These are phyloP conservation scores for Aureobasidium zeae DNA, from an alignment of 2,329 filamentous ascomycete species.

Conservation along the genomic window DNA sequence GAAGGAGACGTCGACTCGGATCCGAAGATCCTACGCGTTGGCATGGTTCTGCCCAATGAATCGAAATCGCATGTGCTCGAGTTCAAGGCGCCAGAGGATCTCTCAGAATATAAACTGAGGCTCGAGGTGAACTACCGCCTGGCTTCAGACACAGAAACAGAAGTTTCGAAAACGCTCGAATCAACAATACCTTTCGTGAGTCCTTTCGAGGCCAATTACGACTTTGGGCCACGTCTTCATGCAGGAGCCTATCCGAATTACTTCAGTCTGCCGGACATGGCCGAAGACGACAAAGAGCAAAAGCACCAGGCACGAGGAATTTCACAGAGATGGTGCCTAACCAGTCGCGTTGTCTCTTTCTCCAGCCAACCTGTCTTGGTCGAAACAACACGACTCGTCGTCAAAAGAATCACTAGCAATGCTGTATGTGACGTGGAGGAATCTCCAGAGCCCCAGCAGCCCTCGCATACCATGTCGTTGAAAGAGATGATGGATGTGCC, in stretches of 20 bases:
- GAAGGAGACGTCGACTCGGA: slow-evolving; percentile 14
- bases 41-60: not conserved
- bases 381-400: slow-evolving; percentile 55
- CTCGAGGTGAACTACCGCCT: slow-evolving; percentile 73
- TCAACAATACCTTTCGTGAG: slow-evolving; percentile 64
- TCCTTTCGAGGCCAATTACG: slow-evolving; percentile 88
- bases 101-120: slow-evolving; percentile 36
- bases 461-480: not conserved
- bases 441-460: not conserved
- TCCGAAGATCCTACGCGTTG: slow-evolving; percentile 4
- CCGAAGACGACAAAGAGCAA: slow-evolving; percentile 23
- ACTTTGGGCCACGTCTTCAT: slow-evolving; percentile 72
- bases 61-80: slow-evolving; percentile 26
- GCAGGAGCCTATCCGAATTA: slow-evolving; percentile 75
- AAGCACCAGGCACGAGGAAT: slow-evolving; percentile 45
- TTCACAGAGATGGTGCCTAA: slow-evolving; percentile 70
- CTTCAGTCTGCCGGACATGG: slow-evolving; percentile 49
- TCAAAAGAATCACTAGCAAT: slow-evolving; percentile 52
- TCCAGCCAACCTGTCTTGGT: slow-evolving; percentile 54
- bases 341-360: slow-evolving; percentile 64
- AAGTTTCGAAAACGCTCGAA: slow-evolving; percentile 63
- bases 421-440: slow-evolving; percentile 43
- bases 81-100: slow-evolving; percentile 41
- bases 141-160: slow-evolving; percentile 67
- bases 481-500: slow-evolving; percentile 48